Evolutionary conservation across 805 yeast species (phyloP), one percentile per base, ranked within the genome.

Genomic region (Wickerhamiella lipophila): DNA sequence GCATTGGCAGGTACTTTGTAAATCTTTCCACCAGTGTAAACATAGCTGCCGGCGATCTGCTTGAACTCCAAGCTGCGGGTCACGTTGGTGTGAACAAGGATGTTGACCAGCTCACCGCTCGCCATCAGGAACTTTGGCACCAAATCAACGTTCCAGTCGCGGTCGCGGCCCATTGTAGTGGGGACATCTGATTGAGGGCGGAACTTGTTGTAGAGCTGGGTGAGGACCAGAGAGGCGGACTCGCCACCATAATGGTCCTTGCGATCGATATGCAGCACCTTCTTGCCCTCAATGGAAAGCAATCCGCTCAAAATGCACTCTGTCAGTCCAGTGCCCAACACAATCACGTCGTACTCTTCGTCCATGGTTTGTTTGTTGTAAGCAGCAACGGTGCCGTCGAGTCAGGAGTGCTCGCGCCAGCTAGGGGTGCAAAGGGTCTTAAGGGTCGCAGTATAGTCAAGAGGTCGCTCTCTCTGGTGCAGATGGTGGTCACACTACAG

Each of bases 81-180:
- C 50, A 92, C 98, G 59, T 89, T 89, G 21, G 98, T 92, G 65
- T 89, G 96, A 30, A 85, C 87, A 57, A 92, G 75, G 57, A 92
- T 92, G 64, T 89, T 89, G 55, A 96, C 92, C 65, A 92, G 76
- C 64, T 89, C 98, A 38, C 98, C 98, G 62, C 87, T 85, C 49
- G 96, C 88, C 98, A 92, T 92, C 58, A 92, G 71, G 58, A 92
- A 88, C 68, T 92, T 92, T 40, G 98, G 98, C 60, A 92, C 86
- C 68, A 92, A 74, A 64, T 92, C 98, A 47, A 92, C 92, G 67
- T 94, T 87, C 96, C 97, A 92, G 65, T 92, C 97, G 55, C 97
- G 77, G 61, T 86, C 95, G 60, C 94, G 79, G 46, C 98, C 97
- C 54, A 79, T 75, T 53, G 80, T 82, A 54, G 78, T 83, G 35